Base-by-base conservation (phyloP, 2,329 filamentous ascomycete genomes). In the Aquanectria penicillioides region DNA sequence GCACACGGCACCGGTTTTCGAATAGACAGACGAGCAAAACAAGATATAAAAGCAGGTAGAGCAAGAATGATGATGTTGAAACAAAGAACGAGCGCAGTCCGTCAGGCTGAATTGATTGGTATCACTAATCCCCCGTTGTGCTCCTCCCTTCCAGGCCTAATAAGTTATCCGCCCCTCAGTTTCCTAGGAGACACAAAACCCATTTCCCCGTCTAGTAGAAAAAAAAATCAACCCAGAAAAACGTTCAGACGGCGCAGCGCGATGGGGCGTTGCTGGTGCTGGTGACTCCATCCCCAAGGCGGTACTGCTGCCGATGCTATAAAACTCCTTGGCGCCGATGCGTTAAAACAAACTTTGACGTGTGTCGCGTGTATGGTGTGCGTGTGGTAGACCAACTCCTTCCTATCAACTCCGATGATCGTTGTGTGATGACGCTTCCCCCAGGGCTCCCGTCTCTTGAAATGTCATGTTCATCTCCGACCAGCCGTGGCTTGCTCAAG, bases 321-420 rank as follows among this genome's bases (percentile, higher is more conserved):
- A 63, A 23, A 70, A 68, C 69, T 71, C 69, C 69, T 41, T 55
- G 54, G 58, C 69, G 69, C 69, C 69, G 60, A 47, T 71, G 64
- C 69, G 59, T 54, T 60, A 62, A 66, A 65, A 63, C 64, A 65
- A 63, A 48, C 52, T 65, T 47, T 54, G 63, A 69, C 63, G 57
- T 63, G 63, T 53, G 60, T 67, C 66, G 34, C 34, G 64, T 65
- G 59, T 65, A 57, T 58, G 47, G 26, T 53, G 44, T 15, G 43
- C 25, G 13, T 43, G 38, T 40, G 15, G 29, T 34, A 5, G 23
- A 47, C 40, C n/a, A 47, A 61, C 44, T 51, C 60, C 58, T 52
- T 57, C 59, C 53, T 59, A 37, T 58, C 59, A 69, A 68, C 66
- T 66, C 66, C 62, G 41, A 36, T 69, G 26, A 47, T 66, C 66